Base-by-base conservation (phyloP, 345 rosid species). In the Eucalyptus fibrosa region DNA sequence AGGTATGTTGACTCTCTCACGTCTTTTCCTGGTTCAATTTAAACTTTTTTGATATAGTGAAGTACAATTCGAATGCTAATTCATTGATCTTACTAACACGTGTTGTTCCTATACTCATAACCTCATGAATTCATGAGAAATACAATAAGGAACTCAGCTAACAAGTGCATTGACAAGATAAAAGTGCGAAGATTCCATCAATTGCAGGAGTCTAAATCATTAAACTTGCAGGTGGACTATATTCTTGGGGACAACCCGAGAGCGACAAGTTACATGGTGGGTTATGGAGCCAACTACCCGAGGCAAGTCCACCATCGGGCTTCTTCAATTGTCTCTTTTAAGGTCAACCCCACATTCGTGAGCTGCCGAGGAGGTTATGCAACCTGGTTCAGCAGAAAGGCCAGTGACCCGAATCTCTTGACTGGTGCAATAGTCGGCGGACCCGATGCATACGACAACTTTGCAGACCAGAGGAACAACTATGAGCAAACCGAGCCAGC, bases 401-500 rank as follows among this genome's bases (percentile, higher is more conserved):
- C 92, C 10, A 94, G 96, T 24, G 99, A 98, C 72, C 99, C 99
- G 2, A 98, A 98, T 93, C 92, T 96, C 44, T 94, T 98, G 40
- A 90, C 92, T 56, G 99, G 99, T 88, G 99, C 99, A 81, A 62
- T 97, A 82, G 99, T 98, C 14, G 99, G 99, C 1, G 99, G 99
- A 12, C 99, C 99, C 59, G 99, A 97, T 92, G 99, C 96, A 28
- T 96, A 97, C 8, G 99, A 98, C 90, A 93, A 96, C 91, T 98
- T 97, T 85, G 98, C 98, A 69, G 99, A 98, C 82, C 92, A 94
- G 88, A 96, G 99, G 90, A 97, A 96, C 89, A 97, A 98, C 91
- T 98, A 97, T 85, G 97, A 98, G 91, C 99, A 98, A 91, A 97
- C 99, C 15, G 99, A 98, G 91, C 99, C 99, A 59, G 99, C 99